Conservation (phyloP, 805 yeast genomes). For the Candida quercuum region DNA sequence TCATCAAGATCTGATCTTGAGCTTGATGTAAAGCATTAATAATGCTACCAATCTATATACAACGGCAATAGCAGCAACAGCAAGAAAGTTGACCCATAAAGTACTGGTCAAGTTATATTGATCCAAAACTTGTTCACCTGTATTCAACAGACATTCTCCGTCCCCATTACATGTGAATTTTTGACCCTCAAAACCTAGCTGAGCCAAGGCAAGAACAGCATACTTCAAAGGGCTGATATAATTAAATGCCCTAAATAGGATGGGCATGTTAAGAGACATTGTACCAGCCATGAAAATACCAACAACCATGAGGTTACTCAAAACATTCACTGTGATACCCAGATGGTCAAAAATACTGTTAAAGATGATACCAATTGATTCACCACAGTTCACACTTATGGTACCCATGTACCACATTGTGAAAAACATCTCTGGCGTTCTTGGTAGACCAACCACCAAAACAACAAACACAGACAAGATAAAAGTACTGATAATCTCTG, state of each 20-base stretch:
- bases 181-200: slow-evolving; percentile 50
- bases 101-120: slow-evolving; percentile 36
- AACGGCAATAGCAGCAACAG: slow-evolving; percentile 11
- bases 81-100: slow-evolving; percentile 14
- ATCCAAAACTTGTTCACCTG: slow-evolving; percentile 53
- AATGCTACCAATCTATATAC: slow-evolving; percentile 13
- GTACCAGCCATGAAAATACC: slow-evolving; percentile 81
- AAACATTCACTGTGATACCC: slow-evolving; percentile 70
- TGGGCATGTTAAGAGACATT: slow-evolving; percentile 69
- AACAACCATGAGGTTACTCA: slow-evolving; percentile 55
- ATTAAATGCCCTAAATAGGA: slow-evolving; percentile 60
- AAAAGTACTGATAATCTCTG: slow-evolving; percentile 54
- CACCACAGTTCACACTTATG: slow-evolving; percentile 67
- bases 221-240: slow-evolving; percentile 70
- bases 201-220: slow-evolving; percentile 55
- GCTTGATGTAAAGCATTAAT: slow-evolving; percentile 8
- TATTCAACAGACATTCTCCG: slow-evolving; percentile 39
- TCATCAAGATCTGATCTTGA: too few relatives aligned
- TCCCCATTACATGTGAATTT: slow-evolving; percentile 46
- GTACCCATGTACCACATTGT: slow-evolving; percentile 49
- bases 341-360: slow-evolving; percentile 65
- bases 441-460: slow-evolving; percentile 65
- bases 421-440: slow-evolving; percentile 61
- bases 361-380: slow-evolving; percentile 72
- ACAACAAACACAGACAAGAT: slow-evolving; percentile 59